A percentile compares a stretch with the other conserved stretches of the same genome.
Evolutionary conservation across 225 moss, liverwort and hornwort genomes (phyloP).

Genomic region (Pseudoscleropodium purum): DNA sequence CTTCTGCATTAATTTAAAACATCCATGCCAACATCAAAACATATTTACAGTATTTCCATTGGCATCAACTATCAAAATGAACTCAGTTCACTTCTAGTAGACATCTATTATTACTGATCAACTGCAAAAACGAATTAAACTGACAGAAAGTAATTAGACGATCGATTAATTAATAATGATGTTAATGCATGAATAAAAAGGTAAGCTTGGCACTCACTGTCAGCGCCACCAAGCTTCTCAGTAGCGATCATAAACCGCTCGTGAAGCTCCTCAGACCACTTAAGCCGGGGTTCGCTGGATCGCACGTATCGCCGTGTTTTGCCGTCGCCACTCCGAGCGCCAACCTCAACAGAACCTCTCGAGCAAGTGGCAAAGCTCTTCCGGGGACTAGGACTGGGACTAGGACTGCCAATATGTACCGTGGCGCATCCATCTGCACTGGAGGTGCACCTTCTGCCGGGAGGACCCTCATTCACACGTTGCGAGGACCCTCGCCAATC

Average conservation of each 20-base stretch:
- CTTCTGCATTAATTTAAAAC: slow-evolving; percentile 25
- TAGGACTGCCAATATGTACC: background rate
- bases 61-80: background rate
- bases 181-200: background rate
- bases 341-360: background rate
- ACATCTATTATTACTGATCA: background rate
- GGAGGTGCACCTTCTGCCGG: background rate
- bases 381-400: slow-evolving; percentile 16
- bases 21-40: background rate
- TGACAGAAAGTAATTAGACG: background rate
- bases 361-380: slow-evolving; percentile 1
- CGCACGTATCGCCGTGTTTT: slow-evolving; percentile 48
- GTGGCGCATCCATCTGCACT: slow-evolving; percentile 10
- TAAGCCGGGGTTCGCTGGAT: slow-evolving; percentile 47
- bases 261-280: slow-evolving; percentile 58
- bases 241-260: slow-evolving; percentile 42
- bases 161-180: background rate
- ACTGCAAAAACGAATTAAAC: background rate
- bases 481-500: background rate
- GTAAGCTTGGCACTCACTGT: slow-evolving; percentile 32
- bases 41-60: background rate
- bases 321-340: slow-evolving; percentile 28
- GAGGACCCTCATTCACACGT: background rate
- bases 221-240: slow-evolving; percentile 49
- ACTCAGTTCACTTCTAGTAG: background rate